Evolutionary conservation across 169 alveolate genomes (phyloP).

Genomic region (Amoebophrya sp.): DNA sequence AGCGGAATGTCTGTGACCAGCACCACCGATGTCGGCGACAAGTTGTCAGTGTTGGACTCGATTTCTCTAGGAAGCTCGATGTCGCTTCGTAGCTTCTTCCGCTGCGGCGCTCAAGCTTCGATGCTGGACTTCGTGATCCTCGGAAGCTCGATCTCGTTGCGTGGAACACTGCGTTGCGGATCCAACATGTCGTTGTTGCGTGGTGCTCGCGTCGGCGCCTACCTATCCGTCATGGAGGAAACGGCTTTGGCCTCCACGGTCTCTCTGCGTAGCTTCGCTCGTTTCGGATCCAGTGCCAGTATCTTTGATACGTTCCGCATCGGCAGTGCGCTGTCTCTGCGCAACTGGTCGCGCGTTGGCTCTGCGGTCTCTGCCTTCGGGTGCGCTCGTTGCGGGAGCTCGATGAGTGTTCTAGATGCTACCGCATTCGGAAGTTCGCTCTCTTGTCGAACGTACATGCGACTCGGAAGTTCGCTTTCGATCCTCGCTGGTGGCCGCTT

Average conservation of each 20-base stretch:
- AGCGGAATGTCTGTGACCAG: constrained; percentile 26
- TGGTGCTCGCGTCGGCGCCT: background rate
- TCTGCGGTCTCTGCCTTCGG: background rate
- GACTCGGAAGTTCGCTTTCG: constrained; percentile 15
- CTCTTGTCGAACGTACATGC: background rate
- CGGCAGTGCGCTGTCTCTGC: constrained; percentile 25
- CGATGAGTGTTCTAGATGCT: constrained; percentile 16
- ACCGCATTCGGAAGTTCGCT: constrained; percentile 13
- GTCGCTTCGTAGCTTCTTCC: background rate
- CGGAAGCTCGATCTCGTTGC: constrained; percentile 24
- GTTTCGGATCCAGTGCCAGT: background rate
- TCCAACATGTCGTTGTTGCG: background rate
- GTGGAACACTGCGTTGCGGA: constrained; percentile 25
- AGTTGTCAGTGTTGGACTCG: constrained; percentile 12
- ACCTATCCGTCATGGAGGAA: background rate
- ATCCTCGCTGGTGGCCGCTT: background rate
- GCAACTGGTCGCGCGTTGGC: constrained; percentile 26
- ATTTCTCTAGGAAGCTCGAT: background rate
- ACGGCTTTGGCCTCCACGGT: background rate
- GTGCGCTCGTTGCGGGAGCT: constrained; percentile 10
- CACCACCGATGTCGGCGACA: background rate
- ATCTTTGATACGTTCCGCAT: background rate
- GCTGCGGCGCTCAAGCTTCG: background rate
- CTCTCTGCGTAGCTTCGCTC: constrained; percentile 26
- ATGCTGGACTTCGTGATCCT: constrained; percentile 25